Evolutionary conservation across 148 eudicot species (phyloP).

Genomic region (Rhododendron griersonianum): DNA sequence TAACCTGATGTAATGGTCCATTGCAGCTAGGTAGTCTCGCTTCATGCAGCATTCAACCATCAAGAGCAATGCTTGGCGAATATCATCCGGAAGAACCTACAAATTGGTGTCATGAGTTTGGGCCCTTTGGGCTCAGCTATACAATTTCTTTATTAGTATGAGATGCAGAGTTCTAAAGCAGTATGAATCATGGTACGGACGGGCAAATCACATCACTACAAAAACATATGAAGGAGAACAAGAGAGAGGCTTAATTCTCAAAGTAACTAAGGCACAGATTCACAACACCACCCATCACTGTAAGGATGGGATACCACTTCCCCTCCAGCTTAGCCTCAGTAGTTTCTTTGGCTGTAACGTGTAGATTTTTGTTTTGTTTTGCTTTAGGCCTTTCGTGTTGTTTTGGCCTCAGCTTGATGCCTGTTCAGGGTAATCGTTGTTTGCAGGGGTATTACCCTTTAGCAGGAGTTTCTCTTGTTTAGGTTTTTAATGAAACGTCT

Average conservation of each 20-base stretch:
- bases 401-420: background rate
- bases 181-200: background rate
- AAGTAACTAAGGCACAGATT: background rate
- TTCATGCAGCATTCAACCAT: conserved; percentile 72
- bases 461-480: background rate
- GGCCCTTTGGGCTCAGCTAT: background rate
- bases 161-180: background rate
- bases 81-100: conserved; percentile 80
- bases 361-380: background rate
- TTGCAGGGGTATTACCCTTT: background rate
- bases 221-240: background rate
- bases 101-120: background rate
- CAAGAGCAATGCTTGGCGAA: conserved; percentile 62
- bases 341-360: background rate
- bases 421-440: background rate
- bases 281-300: background rate
- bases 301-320: background rate
- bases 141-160: background rate
- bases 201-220: background rate
- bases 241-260: background rate
- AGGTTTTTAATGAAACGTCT: background rate
- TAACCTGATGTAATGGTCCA: conserved; percentile 88
- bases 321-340: background rate
- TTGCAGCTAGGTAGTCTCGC: conserved; percentile 89
- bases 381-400: background rate